Evolutionary conservation across 805 yeast genomes (phyloP), one percentile per base, ranked within the genome.

Genomic region (Saccharomyces kudriavzevii): DNA sequence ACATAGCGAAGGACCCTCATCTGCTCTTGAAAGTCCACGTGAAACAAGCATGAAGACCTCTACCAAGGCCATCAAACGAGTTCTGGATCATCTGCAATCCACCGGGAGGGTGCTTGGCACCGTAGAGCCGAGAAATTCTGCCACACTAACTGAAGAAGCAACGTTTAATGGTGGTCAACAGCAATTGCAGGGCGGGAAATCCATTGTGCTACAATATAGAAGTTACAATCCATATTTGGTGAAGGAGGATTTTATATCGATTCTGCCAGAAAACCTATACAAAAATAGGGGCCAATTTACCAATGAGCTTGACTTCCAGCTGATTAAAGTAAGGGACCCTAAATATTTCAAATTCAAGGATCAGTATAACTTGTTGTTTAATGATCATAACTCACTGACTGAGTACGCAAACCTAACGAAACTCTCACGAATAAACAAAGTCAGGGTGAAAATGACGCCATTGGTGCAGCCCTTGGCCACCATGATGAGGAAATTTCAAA

Each of bases 301-400:
- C 11, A 50, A 27, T 8, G 52, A 25, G 17, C 17, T 26, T 5
- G 45, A 48, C 8, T 61, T 63, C 26, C 52, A 54, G 24, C 52
- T 65, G 20, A 48, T 65, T 14, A 61, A 60, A 47, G 53, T 53
- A 10, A 59, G 70, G 49, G 69, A 68, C 46, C 68, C 68, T 5
- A 57, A 57, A 48, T 66, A 56, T 50, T 66, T 68, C 50, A 65
- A 64, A 51, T 68, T 68, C 49, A 57, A 55, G 26, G 68, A 67
- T 52, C 52, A 59, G 26, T 68, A 67, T 46, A 54, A 56, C 14
- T 55, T 68, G 14, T 24, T 60, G 13, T 68, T 68, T 50, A 49
- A 56, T n/a, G 52, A 59, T 40, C 49, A 48, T 29, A 56, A 58
- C 28, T 51, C 54, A 14, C 35, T 64, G 56, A 50, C 52, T 2